Conservation (phyloP, 179 eudicot genomes). For the Nepenthes alata region DNA sequence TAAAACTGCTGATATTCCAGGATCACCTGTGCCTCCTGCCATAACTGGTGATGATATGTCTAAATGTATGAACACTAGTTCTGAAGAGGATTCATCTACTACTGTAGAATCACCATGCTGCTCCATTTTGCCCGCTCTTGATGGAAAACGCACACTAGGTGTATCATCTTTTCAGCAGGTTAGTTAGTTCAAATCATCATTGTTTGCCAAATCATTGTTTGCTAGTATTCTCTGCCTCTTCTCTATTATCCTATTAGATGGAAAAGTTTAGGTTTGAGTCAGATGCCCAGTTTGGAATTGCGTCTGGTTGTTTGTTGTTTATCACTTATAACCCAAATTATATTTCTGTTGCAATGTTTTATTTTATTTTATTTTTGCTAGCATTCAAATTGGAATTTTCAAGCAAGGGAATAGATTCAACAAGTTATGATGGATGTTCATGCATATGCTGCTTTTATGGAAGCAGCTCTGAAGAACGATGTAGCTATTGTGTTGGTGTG, state of each 20-base stretch:
- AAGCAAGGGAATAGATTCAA: no score
- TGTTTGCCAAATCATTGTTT: background rate
- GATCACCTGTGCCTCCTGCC: conserved; percentile 14
- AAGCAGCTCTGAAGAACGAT: no score
- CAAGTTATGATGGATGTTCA: no score
- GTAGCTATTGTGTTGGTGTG: no score
- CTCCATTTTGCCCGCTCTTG: conserved; percentile 18
- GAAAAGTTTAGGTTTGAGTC: no score
- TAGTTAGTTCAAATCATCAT: background rate
- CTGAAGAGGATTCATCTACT: conserved; percentile 25
- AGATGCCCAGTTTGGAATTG: no score
- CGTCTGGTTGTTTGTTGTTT: background rate
- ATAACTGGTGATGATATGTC: conserved; percentile 14
- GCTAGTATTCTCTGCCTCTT: no score
- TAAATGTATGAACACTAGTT: conserved; percentile 14
- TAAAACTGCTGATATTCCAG: conserved; percentile 16
- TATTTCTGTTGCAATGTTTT: no score
- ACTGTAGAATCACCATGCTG: conserved; percentile 19
- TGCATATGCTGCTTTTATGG: background rate
- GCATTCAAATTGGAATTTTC: no score
- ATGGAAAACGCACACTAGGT: conserved; percentile 19
- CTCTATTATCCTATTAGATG: no score
- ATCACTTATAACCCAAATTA: background rate
- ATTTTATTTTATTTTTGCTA: background rate
- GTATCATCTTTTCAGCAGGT: conserved; percentile 39